Evolutionary conservation across 192 early-diverging fungal species (phyloP).

Genomic region (Radiomyces spectabilis): DNA sequence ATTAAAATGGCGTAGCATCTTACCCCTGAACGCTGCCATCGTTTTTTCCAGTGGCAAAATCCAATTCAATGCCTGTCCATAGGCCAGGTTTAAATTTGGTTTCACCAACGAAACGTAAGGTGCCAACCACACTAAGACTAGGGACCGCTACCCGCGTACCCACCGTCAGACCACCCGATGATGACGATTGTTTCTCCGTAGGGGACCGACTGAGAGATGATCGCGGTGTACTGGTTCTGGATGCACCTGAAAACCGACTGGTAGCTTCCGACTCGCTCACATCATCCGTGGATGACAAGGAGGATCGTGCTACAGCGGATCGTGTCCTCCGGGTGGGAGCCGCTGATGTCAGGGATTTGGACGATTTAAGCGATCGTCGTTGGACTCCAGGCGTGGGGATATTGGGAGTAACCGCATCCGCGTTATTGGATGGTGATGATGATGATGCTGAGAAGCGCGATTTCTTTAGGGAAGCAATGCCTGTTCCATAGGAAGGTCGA

Average conservation of each 20-base stretch:
- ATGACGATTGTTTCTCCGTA: neutral
- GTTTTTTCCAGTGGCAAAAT: conserved; percentile 72
- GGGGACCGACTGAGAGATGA: neutral
- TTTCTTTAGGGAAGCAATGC: neutral
- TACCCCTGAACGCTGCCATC: conserved; percentile 63
- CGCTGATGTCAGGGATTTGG: neutral
- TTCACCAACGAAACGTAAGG: conserved; percentile 60
- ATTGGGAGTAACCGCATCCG: neutral
- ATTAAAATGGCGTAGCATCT: too few relatives aligned
- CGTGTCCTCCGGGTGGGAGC: neutral
- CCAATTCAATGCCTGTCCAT: conserved; percentile 76
- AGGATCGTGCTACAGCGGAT: neutral
- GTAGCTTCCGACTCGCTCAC: neutral
- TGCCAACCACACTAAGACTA: conserved; percentile 31
- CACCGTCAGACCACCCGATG: neutral
- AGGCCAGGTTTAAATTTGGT: conserved; percentile 63
- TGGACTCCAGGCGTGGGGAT: neutral
- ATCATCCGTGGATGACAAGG: neutral
- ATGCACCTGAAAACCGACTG: neutral
- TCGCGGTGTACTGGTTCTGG: neutral
- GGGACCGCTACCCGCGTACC: conserved; percentile 17
- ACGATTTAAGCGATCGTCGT: neutral
- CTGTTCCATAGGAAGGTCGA: neutral
- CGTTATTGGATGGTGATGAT: neutral
- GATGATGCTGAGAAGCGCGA: neutral